phyloP scores from a whole-genome alignment of 1,284 basidiomycete genomes.

The Sutorius eximius region DNA sequence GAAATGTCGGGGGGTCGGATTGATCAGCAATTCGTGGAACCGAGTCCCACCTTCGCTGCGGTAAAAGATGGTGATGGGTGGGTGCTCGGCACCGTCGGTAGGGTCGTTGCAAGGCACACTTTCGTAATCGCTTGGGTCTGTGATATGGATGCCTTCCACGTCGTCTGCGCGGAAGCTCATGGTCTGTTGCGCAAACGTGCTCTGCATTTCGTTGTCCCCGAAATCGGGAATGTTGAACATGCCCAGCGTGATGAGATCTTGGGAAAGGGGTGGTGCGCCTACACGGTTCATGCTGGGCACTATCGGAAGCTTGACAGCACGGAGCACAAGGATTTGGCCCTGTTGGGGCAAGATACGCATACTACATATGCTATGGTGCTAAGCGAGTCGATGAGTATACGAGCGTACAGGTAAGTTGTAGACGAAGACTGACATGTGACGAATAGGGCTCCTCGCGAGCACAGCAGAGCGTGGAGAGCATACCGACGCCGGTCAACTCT shows the following conservation, averaged over 20 bases:
- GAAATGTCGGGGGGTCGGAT: constrained; percentile 29
- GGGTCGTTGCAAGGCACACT: constrained; percentile 35
- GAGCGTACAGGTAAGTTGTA: neutral
- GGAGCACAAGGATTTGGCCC: constrained; percentile 55
- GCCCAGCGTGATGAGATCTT: constrained; percentile 29
- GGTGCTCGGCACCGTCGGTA: constrained; percentile 37
- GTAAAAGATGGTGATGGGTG: constrained; percentile 52
- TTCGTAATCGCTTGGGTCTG: constrained; percentile 46
- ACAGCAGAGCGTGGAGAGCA: constrained; percentile 28
- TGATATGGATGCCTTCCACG: constrained; percentile 48
- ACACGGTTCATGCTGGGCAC: constrained; percentile 14
- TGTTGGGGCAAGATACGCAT: constrained; percentile 57
- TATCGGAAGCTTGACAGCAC: constrained; percentile 38
- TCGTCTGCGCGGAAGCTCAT: constrained; percentile 30
- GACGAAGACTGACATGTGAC: constrained; percentile 13
- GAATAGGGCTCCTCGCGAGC: constrained; percentile 27
- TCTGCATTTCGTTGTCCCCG: constrained; percentile 25
- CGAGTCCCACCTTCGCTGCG: constrained; percentile 35
- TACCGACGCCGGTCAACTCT: constrained; percentile 37
- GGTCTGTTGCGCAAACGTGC: constrained; percentile 20
- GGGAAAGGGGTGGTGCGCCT: constrained; percentile 37
- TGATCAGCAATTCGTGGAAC: constrained; percentile 42
- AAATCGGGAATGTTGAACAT: constrained; percentile 35
- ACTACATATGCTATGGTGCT: constrained; percentile 49
- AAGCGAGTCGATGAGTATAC: constrained; percentile 10